Percentiles rank a stretch among this genome's conserved stretches.
Evolutionary conservation across 2,329 filamentous ascomycete species (phyloP).

Genomic region (Hypoxylon sp.): DNA sequence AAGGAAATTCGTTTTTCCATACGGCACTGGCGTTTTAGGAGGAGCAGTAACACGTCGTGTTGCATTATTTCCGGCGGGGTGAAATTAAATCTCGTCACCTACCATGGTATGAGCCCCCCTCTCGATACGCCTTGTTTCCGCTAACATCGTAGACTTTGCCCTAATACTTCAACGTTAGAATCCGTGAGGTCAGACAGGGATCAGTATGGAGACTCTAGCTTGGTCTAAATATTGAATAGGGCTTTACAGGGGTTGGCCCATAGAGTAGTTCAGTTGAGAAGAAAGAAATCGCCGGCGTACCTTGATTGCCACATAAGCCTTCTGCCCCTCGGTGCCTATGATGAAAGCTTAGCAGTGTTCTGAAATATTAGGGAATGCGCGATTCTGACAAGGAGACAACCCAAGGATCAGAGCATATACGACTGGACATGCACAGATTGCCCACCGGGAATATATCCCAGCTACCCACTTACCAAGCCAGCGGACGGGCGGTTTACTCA

Average conservation of each 20-base stretch:
- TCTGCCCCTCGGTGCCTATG: slow-evolving; percentile 72
- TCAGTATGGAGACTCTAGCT: not conserved
- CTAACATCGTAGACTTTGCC: slow-evolving; percentile 95
- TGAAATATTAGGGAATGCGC: not conserved
- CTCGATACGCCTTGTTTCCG: slow-evolving; percentile 86
- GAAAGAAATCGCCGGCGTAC: slow-evolving; percentile 53
- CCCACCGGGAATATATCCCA: not conserved
- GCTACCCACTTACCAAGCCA: not conserved
- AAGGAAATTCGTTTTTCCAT: slow-evolving; percentile 7
- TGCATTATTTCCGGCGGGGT: slow-evolving; percentile 2
- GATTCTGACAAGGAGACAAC: not conserved
- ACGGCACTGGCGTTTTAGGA: not conserved
- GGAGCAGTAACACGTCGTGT: slow-evolving; percentile 6
- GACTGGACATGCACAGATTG: not conserved
- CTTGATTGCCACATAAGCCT: slow-evolving; percentile 78
- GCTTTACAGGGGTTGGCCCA: slow-evolving; percentile 1
- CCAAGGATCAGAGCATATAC: not conserved
- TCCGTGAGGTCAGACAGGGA: slow-evolving; percentile 57
- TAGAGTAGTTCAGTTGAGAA: not conserved
- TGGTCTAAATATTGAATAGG: slow-evolving; percentile 53
- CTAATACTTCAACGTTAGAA: slow-evolving; percentile 58
- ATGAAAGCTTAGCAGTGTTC: slow-evolving; percentile 39
- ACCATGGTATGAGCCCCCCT: slow-evolving; percentile 89
- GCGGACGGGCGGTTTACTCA: slow-evolving; percentile 60
- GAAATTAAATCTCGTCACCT: slow-evolving; percentile 50